Evolutionary conservation across 768 basidiomycete species (phyloP), one percentile per base, ranked within the genome.

Genomic region (Termitomyces sp.): DNA sequence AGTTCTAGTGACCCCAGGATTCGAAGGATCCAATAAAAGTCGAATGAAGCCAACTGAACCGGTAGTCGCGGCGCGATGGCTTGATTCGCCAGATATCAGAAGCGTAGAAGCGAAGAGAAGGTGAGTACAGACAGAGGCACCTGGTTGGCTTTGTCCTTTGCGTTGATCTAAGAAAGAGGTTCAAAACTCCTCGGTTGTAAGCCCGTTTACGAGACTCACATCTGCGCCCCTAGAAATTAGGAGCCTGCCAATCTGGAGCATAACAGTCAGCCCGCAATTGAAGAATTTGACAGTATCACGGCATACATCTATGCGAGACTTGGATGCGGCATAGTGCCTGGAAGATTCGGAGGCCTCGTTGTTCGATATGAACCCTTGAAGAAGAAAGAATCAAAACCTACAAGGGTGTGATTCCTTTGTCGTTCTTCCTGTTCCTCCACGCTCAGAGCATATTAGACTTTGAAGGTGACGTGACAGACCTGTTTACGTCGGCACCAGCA

Each of bases 11-110:
- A 80, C 76, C 11, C 58, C 58, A 35, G 84, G 85, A 64, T 81
- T 82, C n/a, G 91, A 89, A 5, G 92, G 88, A 59, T 89, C 82
- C 51, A 98, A 70, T n/a, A 99, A 79, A 42, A 99, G 76, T 28
- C 80, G 81, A 55, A 98, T 82, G 69, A 98, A 96, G 7, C 91
- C 91, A 10, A 85, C 84, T 23, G 94, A 93, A 32, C 97, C 97
- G 14, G 91, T 98, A 7, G 97, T 95, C 11, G 95, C 93, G 46
- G 97, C 97, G 58, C 97, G 89, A 72, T 99, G 97, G 51, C 92
- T 95, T 61, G 40, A 54, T 61, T 54, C 54, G 50, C 42, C 52
- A 11, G 23, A 34, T 44, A 47, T 58, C 59, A 62, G 58, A 53
- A 63, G 61, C 61, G 63, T 56, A 63, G 62, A 64, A 64, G 54